Conservation (phyloP, 768 basidiomycete genomes). For the Kwoniella dejecticola region DNA sequence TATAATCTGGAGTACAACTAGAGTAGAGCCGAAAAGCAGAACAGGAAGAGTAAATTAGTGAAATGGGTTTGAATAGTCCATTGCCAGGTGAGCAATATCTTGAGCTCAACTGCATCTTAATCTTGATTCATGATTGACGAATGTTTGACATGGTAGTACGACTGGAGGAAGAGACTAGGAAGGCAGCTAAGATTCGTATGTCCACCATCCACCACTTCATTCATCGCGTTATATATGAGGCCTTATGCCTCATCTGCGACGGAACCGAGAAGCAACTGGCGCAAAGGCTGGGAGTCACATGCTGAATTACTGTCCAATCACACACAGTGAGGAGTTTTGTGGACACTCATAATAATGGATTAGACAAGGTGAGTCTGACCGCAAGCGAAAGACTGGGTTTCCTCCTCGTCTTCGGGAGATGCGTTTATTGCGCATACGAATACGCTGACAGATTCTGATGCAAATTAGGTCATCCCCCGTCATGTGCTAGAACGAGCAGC, state of each 20-base stretch:
- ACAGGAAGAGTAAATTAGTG: not conserved
- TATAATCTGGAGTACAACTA: not conserved
- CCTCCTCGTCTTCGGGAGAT: no score
- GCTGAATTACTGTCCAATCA: no score
- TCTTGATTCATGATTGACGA: no score
- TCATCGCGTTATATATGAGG: no score
- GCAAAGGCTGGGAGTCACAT: no score
- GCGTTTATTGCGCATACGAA: no score
- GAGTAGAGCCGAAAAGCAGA: not conserved
- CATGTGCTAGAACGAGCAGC: slow-evolving; percentile 63
- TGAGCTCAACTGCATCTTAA: not conserved
- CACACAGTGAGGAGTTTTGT: slow-evolving; percentile 82
- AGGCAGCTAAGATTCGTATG: slow-evolving; percentile 84
- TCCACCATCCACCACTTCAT: no score
- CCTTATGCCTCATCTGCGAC: not conserved
- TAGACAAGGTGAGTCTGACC: slow-evolving; percentile 72
- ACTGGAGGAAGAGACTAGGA: slow-evolving; percentile 78
- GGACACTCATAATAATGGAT: slow-evolving; percentile 73
- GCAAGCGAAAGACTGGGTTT: no score
- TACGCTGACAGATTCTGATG: not conserved
- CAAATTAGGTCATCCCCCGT: slow-evolving; percentile 62
- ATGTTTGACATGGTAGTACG: slow-evolving; percentile 54
- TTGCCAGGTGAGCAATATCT: slow-evolving; percentile 27
- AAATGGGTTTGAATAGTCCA: slow-evolving; percentile 34
- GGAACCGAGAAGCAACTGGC: no score